Evolutionary conservation across 768 basidiomycete species (phyloP), one percentile per base, ranked within the genome.

Genomic region (Leucocoprinus birnbaumii): DNA sequence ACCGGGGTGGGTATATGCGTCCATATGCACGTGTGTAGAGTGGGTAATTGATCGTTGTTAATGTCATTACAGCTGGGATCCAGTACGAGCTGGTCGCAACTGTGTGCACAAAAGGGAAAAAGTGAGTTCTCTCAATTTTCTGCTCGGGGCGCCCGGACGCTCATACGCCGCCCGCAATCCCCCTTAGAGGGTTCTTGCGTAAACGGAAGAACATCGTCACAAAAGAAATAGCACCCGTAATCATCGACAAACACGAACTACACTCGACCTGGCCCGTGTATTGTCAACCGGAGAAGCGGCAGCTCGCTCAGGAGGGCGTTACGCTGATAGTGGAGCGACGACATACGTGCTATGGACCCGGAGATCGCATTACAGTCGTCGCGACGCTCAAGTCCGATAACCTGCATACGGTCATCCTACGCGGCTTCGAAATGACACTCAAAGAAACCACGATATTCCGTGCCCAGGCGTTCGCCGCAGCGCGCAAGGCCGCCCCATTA

Each of bases 181-280:
- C 56, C 48, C 27, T n/a, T 65, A 91, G 91, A 65, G 85, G 91
- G 5, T 85, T 95, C 66, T 80, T 96, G 53, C 90, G 91, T 34
- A 85, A 87, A 58, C 85, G 88, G 61, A 87, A 90, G 63, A 80
- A 87, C 1, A 75, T 81, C 19, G 80, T 90, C 41, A 70, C 83
- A 26, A 82, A 85, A n/a, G 80, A 85, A 11, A 76, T 82, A 18
- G 82, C 89, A 31, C 73, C 79, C 11, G 86, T 97, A 43, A 82
- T 86, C 58, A 91, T 97, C 62, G 89, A 92, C 75, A 97, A 96
- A 68, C 94, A 96, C 64, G 94, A 96, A 60, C 74, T 95, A 6
- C 94, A 96, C 64, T 89, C 93, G 3, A 87, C 91, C 1, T 97
- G 94, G 94, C 94, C 94, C 2, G 80, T 95, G 26, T 96, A 93